A percentile compares a stretch with the other conserved stretches of the same genome.
Evolutionary conservation across 2,329 filamentous ascomycete genomes (phyloP).

Genomic region (Colletotrichum gloeosporioides): DNA sequence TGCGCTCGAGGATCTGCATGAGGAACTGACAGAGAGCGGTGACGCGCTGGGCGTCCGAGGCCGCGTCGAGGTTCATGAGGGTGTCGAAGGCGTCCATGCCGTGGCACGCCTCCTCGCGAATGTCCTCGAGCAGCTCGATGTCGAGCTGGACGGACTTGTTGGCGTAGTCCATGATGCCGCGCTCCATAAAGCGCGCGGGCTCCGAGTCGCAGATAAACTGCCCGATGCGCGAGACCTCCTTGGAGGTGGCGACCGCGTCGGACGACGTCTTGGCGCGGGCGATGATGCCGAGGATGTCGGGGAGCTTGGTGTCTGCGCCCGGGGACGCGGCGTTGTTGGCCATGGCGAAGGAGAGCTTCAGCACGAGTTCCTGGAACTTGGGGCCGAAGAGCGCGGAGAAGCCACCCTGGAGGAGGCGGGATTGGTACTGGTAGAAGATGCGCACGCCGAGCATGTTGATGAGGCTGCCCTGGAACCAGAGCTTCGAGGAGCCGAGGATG

Average conservation of each 20-base stretch:
- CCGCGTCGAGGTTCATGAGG: slow-evolving; percentile 45
- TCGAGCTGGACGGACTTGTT: slow-evolving; percentile 54
- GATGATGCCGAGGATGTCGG: slow-evolving; percentile 49
- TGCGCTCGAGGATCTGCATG: slow-evolving; percentile 56
- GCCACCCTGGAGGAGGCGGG: slow-evolving; percentile 53
- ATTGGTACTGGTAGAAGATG: slow-evolving; percentile 59
- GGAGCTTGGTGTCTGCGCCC: slow-evolving; percentile 39
- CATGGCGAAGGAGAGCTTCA: slow-evolving; percentile 56
- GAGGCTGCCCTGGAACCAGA: slow-evolving; percentile 51
- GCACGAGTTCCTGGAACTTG: slow-evolving; percentile 57
- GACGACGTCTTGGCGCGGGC: slow-evolving; percentile 48
- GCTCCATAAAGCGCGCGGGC: slow-evolving; percentile 54
- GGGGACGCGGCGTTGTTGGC: slow-evolving; percentile 42
- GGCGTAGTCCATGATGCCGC: slow-evolving; percentile 56
- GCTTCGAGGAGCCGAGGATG: slow-evolving; percentile 48
- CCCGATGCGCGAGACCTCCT: slow-evolving; percentile 55
- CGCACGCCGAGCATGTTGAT: slow-evolving; percentile 55
- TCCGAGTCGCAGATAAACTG: slow-evolving; percentile 53
- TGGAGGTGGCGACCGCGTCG: slow-evolving; percentile 50
- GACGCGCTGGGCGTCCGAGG: slow-evolving; percentile 41
- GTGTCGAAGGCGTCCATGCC: slow-evolving; percentile 62
- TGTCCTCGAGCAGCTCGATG: slow-evolving; percentile 57
- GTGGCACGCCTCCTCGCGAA: slow-evolving; percentile 55
- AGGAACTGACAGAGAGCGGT: slow-evolving; percentile 50
- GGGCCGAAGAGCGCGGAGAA: slow-evolving; percentile 56